Evolutionary conservation across 2,329 filamentous ascomycete genomes (phyloP), one percentile per base, ranked within the genome.

Genomic region (Venturia effusa): DNA sequence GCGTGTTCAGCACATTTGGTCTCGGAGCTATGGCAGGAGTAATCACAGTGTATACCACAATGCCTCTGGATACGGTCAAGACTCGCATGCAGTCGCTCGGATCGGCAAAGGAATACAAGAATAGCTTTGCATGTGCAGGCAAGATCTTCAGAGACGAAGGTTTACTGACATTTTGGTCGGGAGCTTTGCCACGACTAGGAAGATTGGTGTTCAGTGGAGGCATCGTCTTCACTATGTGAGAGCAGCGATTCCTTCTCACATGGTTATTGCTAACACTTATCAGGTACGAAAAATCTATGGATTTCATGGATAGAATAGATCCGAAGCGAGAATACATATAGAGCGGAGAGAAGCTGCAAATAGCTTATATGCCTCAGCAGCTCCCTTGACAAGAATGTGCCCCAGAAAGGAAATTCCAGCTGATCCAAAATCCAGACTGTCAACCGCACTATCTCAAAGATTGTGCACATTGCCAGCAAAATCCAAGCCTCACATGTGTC

Each of bases 31-130:
- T 94, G 30, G 93, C 94, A 0, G 94, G 94, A 1, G 78, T 95
- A 5, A 92, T 97, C 67, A 99, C 94, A 1, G 94, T 99, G 64
- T 92, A 78, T 66, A 77, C 77, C 1, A 82, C 86, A 1, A 87
- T 88, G 76, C 86, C 86, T 1, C 78, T 99, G 54, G 94, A 99
- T 75, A 97, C 93, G 0, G 84, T 99, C 74, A 99, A 99, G 84
- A 99, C 94, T 60, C 79, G 91, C 67, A 99, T 99, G 94, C 94
- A 99, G 83, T 96, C 91, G 68, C 88, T 97, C 66, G 91, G 97
- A 75, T 90, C 93, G 40, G 84, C 83, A 67, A 80, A 78, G 54
- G 78, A 88, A 66, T 99, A 99, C 73, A 92, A 89, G 73, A 97
- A 96, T 77, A 94, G 88, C 70, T 83, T 96, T 68, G 83, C 86